phyloP scores from a whole-genome alignment of 371 early-diverging fungal species.

The Lichtheimia ornata region DNA sequence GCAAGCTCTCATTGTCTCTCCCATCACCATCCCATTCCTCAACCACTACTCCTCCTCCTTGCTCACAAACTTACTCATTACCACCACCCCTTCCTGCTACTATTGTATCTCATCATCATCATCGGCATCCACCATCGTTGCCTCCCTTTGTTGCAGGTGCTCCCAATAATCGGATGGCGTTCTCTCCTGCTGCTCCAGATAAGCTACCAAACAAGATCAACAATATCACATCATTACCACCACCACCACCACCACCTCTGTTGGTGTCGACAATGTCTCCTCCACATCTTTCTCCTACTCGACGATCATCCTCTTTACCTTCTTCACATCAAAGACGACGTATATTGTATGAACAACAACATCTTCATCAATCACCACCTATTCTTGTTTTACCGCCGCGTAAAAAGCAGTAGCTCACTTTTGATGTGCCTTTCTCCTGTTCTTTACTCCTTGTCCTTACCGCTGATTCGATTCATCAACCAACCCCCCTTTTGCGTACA shows the following conservation, averaged over 20 bases:
- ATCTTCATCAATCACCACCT: too few species aligned
- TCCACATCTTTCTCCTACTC: constrained; percentile 2
- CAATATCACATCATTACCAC: not conserved
- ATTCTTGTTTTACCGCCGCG: too few species aligned
- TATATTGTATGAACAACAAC: not conserved
- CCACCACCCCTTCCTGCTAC: not conserved
- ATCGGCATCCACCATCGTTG: too few species aligned
- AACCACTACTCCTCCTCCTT: not conserved
- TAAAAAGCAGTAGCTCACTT: too few species aligned
- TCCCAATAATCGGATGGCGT: too few species aligned
- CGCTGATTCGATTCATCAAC: too few species aligned
- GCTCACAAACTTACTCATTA: not conserved
- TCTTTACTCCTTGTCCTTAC: too few species aligned
- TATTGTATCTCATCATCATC: not conserved
- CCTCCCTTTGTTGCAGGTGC: too few species aligned
- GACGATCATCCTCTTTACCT: constrained; percentile 20
- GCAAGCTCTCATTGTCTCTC: not conserved
- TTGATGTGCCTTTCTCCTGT: too few species aligned
- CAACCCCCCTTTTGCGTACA: constrained; percentile 1
- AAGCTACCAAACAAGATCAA: not conserved
- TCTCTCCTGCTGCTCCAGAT: too few species aligned
- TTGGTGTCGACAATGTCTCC: not conserved
- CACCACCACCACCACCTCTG: not conserved
- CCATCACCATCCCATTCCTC: not conserved
- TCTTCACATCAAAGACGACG: constrained; percentile 9